Percentiles rank a stretch among this genome's conserved stretches.
phyloP scores from a whole-genome alignment of 768 basidiomycete species.

The Russula compacta region DNA sequence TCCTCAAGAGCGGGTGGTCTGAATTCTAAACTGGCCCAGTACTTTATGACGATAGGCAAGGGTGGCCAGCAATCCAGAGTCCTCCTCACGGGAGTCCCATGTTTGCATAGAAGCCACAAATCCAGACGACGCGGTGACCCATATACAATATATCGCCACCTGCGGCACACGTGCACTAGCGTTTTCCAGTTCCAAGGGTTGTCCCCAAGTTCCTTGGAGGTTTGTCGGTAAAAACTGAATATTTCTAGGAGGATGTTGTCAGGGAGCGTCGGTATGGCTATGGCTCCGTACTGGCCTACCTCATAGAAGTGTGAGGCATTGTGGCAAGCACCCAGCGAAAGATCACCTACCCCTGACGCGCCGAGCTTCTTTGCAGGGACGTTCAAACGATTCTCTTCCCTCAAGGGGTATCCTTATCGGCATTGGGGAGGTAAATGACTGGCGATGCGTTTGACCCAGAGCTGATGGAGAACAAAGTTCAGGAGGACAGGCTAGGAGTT shows the following conservation, averaged over 20 bases:
- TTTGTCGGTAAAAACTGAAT: not conserved
- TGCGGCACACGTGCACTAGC: not conserved
- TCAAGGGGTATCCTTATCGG: too few species aligned
- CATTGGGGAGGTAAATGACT: not conserved
- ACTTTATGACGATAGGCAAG: not conserved
- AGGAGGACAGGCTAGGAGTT: not conserved
- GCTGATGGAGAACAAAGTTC: not conserved
- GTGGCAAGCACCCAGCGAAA: not conserved
- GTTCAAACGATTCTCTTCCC: not conserved
- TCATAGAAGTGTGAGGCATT: not conserved
- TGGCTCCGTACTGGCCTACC: not conserved
- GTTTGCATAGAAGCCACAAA: not conserved
- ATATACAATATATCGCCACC: not conserved
- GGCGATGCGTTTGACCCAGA: not conserved
- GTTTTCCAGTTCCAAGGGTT: not conserved
- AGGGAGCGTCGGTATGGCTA: not conserved
- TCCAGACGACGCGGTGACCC: not conserved
- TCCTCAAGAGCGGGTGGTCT: not conserved
- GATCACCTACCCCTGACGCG: not conserved
- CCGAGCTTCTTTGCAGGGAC: not conserved
- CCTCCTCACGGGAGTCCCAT: not conserved
- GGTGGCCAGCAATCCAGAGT: not conserved
- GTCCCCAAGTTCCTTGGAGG: not conserved
- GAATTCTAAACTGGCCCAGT: not conserved
- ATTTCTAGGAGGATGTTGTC: not conserved